Percentiles rank a stretch among this genome's conserved stretches.
Conservation (phyloP, 106 monocot species). For the Acanthochlamys bracteata region DNA sequence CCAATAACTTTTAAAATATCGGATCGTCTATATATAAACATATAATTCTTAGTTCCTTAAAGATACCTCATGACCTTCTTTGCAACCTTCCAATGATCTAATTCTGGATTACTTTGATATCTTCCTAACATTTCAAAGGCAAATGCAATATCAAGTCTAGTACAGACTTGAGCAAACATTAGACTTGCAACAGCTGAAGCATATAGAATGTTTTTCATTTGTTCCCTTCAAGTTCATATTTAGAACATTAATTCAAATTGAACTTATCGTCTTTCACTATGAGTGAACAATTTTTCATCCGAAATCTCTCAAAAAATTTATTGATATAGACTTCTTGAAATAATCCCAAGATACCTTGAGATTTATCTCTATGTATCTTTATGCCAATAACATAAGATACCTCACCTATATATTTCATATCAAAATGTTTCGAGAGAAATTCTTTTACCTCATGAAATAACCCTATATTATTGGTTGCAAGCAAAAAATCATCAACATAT, state of each 20-base stretch:
- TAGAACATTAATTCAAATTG: not conserved
- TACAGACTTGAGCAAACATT: not conserved
- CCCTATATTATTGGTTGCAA: not conserved
- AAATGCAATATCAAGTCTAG: not conserved
- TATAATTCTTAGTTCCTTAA: not conserved
- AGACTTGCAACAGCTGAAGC: not conserved
- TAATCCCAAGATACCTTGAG: not conserved
- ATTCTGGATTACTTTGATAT: not conserved
- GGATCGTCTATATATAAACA: constrained; percentile 6
- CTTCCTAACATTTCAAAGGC: not conserved
- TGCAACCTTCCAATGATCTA: not conserved
- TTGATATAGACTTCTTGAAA: constrained; percentile 1
- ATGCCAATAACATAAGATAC: not conserved
- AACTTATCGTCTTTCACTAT: not conserved
- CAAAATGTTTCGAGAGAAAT: constrained; percentile 1
- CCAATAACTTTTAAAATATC: constrained; percentile 6
- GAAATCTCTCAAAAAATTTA: constrained; percentile 2
- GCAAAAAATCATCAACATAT: constrained; percentile 6
- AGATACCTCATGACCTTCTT: constrained; percentile 1
- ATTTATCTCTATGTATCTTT: not conserved
- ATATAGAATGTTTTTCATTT: not conserved
- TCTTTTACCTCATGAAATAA: not conserved
- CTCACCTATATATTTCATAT: constrained; percentile 1
- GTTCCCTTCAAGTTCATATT: not conserved
- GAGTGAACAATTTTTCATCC: not conserved